Evolutionary conservation across 2,329 filamentous ascomycete species (phyloP), one percentile per base, ranked within the genome.

Genomic region (Ramularia endophylla): DNA sequence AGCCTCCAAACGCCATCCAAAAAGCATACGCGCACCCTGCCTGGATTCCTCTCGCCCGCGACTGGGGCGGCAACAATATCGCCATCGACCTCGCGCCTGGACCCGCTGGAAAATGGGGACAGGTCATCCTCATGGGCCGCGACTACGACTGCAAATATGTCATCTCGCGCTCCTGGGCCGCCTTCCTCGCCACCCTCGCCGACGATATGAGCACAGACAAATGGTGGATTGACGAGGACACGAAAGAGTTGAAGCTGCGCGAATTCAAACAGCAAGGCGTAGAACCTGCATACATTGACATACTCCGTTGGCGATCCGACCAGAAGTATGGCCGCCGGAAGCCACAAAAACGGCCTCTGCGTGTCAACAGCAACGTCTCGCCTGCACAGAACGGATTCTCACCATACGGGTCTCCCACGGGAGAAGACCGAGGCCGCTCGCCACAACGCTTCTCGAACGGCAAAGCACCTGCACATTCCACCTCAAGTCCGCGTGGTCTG

Each of bases 111-210:
- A 85, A 82, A 62, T 98, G 92, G 90, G 92, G 92, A 40, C 92
- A 98, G 64, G 80, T 98, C 52, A 95, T 98, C 57, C 76, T 98
- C 47, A 95, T 94, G 63, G 92, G 92, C 37, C 87, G 92, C 46
- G 92, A 98, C 68, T 98, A 95, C 66, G 92, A 98, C 62, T 95
- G 87, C 66, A 98, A 98, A 70, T 98, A 95, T 61, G 92, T 98
- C 5, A 77, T 98, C 42, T 86, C 92, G 20, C 81, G 86, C 47
- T 97, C 90, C 1, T 98, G 92, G 92, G 79, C 81, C 12, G 77
- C 83, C 8, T 89, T 98, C 60, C 68, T 98, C 15, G 88, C 88
- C 37, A 78, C 81, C 22, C 78, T 95, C 5, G 88, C 92, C 20
- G 92, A 98, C 59, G 92, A 98, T 59, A 71, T 98, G 56, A 80